Percentiles rank a stretch among this genome's conserved stretches.
Conservation (phyloP, 805 yeast genomes). For the Nakazawaea populi region DNA sequence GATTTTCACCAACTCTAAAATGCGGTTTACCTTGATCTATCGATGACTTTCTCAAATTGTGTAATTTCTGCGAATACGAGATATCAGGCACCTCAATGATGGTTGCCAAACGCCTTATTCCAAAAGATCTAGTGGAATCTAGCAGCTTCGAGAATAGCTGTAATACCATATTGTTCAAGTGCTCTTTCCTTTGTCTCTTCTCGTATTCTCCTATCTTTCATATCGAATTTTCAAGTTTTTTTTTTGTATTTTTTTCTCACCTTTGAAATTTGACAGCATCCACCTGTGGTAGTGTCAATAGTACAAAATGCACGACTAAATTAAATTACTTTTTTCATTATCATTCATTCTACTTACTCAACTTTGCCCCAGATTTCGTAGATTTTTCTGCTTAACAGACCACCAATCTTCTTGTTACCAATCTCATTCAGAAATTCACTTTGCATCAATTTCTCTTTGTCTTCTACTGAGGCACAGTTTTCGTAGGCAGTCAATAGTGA, state of each 20-base stretch:
- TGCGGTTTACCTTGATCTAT: slow-evolving; percentile 66
- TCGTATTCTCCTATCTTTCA: neutral
- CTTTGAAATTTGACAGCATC: no score
- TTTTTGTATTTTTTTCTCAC: neutral
- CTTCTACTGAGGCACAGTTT: slow-evolving; percentile 16
- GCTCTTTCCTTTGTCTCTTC: neutral
- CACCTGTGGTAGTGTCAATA: neutral
- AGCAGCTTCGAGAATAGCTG: slow-evolving; percentile 14
- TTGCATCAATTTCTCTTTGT: slow-evolving; percentile 25
- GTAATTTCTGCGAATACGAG: slow-evolving; percentile 4
- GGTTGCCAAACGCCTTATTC: slow-evolving; percentile 26
- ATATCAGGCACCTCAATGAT: slow-evolving; percentile 14
- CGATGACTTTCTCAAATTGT: slow-evolving; percentile 37
- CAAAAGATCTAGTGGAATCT: slow-evolving; percentile 15
- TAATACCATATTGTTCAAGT: neutral
- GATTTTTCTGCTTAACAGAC: slow-evolving; percentile 43
- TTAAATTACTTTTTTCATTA: neutral
- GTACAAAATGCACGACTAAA: neutral
- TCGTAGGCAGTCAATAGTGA: slow-evolving; percentile 46
- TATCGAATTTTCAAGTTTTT: neutral
- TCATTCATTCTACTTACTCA: neutral
- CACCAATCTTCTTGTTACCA: slow-evolving; percentile 47
- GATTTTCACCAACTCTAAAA: slow-evolving; percentile 72
- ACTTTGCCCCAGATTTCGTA: slow-evolving; percentile 51
- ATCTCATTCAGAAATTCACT: slow-evolving; percentile 34